phyloP scores from a whole-genome alignment of 148 eudicot species.

The Vaccinium vitisidaea region DNA sequence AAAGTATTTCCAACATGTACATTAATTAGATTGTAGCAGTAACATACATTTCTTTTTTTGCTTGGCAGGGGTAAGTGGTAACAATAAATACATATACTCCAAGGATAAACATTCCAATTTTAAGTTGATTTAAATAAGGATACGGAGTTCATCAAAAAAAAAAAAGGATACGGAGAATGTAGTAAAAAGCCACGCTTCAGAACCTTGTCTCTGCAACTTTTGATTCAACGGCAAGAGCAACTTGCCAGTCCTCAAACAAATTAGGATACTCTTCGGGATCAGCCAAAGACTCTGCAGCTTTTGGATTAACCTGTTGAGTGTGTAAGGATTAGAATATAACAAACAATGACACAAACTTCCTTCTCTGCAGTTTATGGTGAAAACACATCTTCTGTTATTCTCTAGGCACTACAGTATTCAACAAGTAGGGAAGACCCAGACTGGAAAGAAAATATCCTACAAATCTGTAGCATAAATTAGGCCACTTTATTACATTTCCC shows the following conservation, averaged over 20 bases:
- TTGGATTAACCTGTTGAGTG: slow-evolving; percentile 63
- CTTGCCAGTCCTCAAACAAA: slow-evolving; percentile 96
- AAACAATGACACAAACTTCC: not conserved
- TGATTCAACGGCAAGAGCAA: slow-evolving; percentile 84
- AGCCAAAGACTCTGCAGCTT: slow-evolving; percentile 97
- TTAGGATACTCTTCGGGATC: slow-evolving; percentile 96
- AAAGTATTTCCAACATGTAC: not conserved
- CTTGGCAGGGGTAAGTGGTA: not conserved
- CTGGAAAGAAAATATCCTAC: not conserved
- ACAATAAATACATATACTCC: not conserved
- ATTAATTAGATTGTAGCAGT: not conserved
- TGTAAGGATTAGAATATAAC: not conserved
- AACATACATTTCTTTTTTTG: not conserved
- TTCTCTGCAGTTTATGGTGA: not conserved
- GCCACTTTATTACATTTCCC: slow-evolving; percentile 9
- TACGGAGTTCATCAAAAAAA: no score
- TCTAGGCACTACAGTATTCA: not conserved
- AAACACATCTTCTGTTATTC: not conserved
- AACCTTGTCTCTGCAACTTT: slow-evolving; percentile 84
- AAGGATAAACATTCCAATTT: not conserved
- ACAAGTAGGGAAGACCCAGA: not conserved
- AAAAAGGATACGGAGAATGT: not conserved
- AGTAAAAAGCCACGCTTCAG: slow-evolving; percentile 17
- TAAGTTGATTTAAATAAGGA: slow-evolving; percentile 1
- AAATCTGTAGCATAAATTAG: not conserved